phyloP scores from a whole-genome alignment of 2,329 filamentous ascomycete species.

The Penicillium sp. region DNA sequence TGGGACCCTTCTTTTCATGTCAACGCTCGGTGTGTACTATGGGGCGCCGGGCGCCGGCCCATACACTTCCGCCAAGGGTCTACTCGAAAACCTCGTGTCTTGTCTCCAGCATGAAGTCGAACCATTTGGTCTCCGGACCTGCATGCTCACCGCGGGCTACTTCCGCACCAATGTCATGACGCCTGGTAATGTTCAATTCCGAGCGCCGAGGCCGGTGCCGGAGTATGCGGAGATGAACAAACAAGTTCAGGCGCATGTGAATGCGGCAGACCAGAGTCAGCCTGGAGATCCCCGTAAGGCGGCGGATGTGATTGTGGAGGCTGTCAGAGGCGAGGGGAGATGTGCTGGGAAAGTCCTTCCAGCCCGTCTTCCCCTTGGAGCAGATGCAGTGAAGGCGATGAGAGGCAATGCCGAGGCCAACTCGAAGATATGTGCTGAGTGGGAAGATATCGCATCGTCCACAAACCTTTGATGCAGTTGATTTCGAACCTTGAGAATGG shows the following conservation, averaged over 20 bases:
- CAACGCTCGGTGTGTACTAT: background rate
- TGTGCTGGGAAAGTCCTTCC: constrained; percentile 10
- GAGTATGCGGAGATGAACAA: constrained; percentile 14
- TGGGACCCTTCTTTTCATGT: background rate
- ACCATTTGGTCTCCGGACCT: background rate
- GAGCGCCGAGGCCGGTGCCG: constrained; percentile 2
- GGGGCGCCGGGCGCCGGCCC: background rate
- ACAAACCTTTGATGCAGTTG: no score
- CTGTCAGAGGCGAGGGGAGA: constrained; percentile 12
- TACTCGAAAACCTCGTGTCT: background rate
- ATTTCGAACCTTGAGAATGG: no score
- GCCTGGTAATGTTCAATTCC: background rate
- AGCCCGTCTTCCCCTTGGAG: constrained; percentile 8
- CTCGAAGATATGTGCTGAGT: constrained; percentile 11
- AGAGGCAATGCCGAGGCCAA: constrained; percentile 7
- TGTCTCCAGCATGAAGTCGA: background rate
- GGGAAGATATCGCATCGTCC: constrained; percentile 9
- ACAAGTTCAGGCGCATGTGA: background rate
- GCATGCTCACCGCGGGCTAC: background rate
- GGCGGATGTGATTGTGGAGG: constrained; percentile 11
- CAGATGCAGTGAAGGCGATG: constrained; percentile 10
- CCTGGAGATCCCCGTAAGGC: constrained; percentile 16
- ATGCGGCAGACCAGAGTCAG: constrained; percentile 5
- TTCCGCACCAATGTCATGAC: background rate
- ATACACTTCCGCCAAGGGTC: background rate